Conservation (phyloP, 495 filamentous ascomycete species). For the Aspergillus bridgeri region DNA sequence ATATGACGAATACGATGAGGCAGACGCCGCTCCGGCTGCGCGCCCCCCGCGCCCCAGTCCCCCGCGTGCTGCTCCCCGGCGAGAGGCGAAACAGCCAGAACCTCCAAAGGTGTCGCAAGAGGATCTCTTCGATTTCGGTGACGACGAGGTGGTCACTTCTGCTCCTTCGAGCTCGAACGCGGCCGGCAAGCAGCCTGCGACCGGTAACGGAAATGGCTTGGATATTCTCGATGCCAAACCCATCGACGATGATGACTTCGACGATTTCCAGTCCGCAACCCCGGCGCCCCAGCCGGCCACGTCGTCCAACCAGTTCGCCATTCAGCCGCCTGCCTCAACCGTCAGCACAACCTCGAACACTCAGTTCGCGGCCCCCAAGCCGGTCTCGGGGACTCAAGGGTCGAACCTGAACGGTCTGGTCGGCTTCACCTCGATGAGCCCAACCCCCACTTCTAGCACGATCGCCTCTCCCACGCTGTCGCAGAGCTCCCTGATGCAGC, state of each 20-base stretch:
- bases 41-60: conserved; percentile 42
- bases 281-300: conserved; percentile 47
- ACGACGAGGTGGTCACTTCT: conserved; percentile 55
- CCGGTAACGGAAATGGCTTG: conserved; percentile 45
- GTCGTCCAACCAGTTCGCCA: conserved; percentile 41
- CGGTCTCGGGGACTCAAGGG: conserved; percentile 74
- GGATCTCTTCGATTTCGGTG: conserved; percentile 82
- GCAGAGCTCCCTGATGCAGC: conserved; percentile 42
- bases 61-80: conserved; percentile 27
- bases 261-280: conserved; percentile 95
- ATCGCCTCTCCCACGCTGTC: conserved; percentile 50
- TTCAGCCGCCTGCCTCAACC: conserved; percentile 55
- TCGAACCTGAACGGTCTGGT: conserved; percentile 76
- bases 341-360: conserved; percentile 61
- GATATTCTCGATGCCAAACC: conserved; percentile 50
- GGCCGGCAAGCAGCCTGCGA: conserved; percentile 45
- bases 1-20: conserved; percentile 95
- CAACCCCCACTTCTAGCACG: conserved; percentile 50
- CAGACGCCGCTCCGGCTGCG: conserved; percentile 45
- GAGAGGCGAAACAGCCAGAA: conserved; percentile 57
- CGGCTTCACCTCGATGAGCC: conserved; percentile 76
- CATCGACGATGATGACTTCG: conserved; percentile 90
- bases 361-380: conserved; percentile 77
- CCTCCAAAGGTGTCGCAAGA: conserved; percentile 72
- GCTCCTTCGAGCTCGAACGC: conserved; percentile 43